phyloP scores from a whole-genome alignment of 805 yeast genomes.

The Yarrowia deformans region DNA sequence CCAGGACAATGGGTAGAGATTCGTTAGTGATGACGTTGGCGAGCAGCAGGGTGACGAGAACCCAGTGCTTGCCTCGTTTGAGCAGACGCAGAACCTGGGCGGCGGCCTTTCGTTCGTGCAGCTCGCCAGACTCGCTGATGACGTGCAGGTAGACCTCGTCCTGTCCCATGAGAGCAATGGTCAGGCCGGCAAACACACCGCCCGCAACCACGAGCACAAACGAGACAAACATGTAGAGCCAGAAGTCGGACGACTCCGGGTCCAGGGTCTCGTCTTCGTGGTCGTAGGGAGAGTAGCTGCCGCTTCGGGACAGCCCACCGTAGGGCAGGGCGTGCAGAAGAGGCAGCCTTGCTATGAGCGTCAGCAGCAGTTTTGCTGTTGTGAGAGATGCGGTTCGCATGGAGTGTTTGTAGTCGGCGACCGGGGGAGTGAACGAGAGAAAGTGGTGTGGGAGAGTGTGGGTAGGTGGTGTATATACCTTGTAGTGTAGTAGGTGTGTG shows the following conservation, averaged over 20 bases:
- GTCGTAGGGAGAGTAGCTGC: slow-evolving; percentile 16
- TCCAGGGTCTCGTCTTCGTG: slow-evolving; percentile 24
- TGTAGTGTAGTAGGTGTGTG: background rate
- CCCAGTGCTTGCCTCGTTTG: slow-evolving; percentile 93
- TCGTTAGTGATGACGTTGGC: slow-evolving; percentile 94
- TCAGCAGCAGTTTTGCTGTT: slow-evolving; percentile 31
- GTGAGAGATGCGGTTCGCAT: slow-evolving; percentile 38
- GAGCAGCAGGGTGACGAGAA: slow-evolving; percentile 82
- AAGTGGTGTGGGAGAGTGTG: background rate
- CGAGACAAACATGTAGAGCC: slow-evolving; percentile 49
- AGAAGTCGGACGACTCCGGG: slow-evolving; percentile 43
- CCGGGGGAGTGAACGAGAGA: too few species aligned
- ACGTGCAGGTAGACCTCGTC: slow-evolving; percentile 95
- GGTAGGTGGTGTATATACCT: background rate
- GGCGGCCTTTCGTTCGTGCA: slow-evolving; percentile 71
- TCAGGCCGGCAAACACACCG: slow-evolving; percentile 59
- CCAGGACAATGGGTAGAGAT: slow-evolving; percentile 91
- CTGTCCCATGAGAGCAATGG: slow-evolving; percentile 97
- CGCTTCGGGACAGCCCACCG: slow-evolving; percentile 30
- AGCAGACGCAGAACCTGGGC: slow-evolving; percentile 73
- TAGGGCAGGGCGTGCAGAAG: slow-evolving; percentile 38
- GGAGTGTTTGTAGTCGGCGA: background rate
- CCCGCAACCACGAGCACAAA: slow-evolving; percentile 51
- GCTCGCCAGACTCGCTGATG: slow-evolving; percentile 79
- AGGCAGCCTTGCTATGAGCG: slow-evolving; percentile 39